Evolutionary conservation across 2,329 filamentous ascomycete genomes (phyloP).

Genomic region (Trichoderma sp.): DNA sequence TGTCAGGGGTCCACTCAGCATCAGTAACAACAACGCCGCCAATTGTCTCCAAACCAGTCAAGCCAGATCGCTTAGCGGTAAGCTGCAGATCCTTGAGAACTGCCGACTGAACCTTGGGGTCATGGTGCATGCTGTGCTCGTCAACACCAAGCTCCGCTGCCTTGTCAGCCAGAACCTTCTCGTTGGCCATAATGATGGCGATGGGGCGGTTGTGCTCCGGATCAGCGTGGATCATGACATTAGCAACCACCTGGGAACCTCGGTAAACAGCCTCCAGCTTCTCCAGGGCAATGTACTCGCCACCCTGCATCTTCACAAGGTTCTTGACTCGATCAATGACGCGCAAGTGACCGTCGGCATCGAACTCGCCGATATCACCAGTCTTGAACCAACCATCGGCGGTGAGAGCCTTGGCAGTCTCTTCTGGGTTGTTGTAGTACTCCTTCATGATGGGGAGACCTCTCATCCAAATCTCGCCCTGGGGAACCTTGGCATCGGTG

Average conservation of each 20-base stretch:
- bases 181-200: slow-evolving; percentile 72
- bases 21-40: slow-evolving; percentile 74
- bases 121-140: slow-evolving; percentile 64
- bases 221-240: slow-evolving; percentile 85
- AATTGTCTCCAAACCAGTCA: slow-evolving; percentile 71
- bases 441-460: slow-evolving; percentile 71
- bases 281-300: slow-evolving; percentile 96
- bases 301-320: slow-evolving; percentile 89
- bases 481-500: slow-evolving; percentile 70
- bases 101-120: slow-evolving; percentile 60
- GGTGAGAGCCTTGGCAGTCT: slow-evolving; percentile 75
- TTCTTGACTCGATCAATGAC: slow-evolving; percentile 99
- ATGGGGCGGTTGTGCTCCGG: slow-evolving; percentile 72
- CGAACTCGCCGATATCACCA: slow-evolving; percentile 91
- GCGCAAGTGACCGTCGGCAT: slow-evolving; percentile 72
- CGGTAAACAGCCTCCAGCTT: slow-evolving; percentile 93
- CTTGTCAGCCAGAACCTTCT: slow-evolving; percentile 60
- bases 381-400: slow-evolving; percentile 95
- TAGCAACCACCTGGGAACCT: slow-evolving; percentile 71
- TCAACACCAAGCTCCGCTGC: slow-evolving; percentile 61
- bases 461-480: slow-evolving; percentile 90
- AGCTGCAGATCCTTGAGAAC: slow-evolving; percentile 67
- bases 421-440: slow-evolving; percentile 83
- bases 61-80: slow-evolving; percentile 62
- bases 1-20: slow-evolving; percentile 84